Evolutionary conservation across 2,329 filamentous ascomycete species (phyloP).

Genomic region (Cylindrodendrum hubeiense): DNA sequence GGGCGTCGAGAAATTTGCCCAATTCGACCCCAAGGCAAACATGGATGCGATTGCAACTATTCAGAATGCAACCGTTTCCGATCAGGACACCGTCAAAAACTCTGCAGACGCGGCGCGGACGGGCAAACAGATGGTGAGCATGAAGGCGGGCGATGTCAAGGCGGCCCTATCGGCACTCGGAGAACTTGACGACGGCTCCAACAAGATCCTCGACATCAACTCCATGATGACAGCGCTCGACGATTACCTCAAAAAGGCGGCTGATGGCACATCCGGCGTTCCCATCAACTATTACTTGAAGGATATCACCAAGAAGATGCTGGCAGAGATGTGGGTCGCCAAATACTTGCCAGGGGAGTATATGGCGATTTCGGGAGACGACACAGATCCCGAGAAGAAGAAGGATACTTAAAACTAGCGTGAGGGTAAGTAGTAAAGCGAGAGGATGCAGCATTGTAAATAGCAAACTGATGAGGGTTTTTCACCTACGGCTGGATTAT

Average conservation of each 20-base stretch:
- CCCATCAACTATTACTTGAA: conserved; percentile 37
- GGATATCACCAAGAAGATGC: conserved; percentile 29
- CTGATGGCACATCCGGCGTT: conserved; percentile 11
- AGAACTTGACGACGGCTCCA: conserved; percentile 17
- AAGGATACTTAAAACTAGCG: no score
- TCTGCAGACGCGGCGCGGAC: conserved; percentile 9
- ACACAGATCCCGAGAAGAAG: no score
- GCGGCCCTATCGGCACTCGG: conserved; percentile 1
- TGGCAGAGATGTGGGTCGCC: conserved; percentile 34
- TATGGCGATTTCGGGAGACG: no score
- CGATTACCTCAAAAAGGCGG: conserved; percentile 25
- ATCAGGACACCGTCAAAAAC: conserved; percentile 7
- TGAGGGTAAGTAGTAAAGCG: no score
- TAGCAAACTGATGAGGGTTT: no score
- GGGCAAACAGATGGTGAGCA: not conserved
- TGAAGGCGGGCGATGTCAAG: not conserved
- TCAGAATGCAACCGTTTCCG: conserved; percentile 1
- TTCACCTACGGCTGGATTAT: no score
- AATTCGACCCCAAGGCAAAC: conserved; percentile 13
- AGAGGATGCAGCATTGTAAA: no score
- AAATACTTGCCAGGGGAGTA: conserved; percentile 31
- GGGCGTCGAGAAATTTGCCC: conserved; percentile 11
- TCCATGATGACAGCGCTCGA: conserved; percentile 34
- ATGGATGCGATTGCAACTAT: conserved; percentile 7
- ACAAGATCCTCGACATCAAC: conserved; percentile 29